Base-by-base conservation (phyloP, 257 asterid species). In the Nicotiana obtusifolia region DNA sequence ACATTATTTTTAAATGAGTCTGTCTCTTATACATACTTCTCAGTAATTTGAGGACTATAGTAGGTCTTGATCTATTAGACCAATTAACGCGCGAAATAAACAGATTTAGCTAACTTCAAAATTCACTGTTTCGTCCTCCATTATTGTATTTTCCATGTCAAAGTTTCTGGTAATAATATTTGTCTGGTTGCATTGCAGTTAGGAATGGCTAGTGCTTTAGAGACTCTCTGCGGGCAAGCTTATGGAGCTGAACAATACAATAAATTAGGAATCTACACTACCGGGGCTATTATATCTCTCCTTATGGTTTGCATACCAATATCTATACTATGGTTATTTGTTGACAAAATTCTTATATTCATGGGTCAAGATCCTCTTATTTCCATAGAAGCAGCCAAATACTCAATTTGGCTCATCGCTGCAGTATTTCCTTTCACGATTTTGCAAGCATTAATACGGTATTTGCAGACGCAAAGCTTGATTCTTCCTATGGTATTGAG, bases 221-320 rank as follows among this genome's bases (percentile, higher is more conserved):
- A 79, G 49, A 83, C 86, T 33, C 83, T 79, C 2, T 83, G 83
- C 59, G 86, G 86, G 3, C 86, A 79, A 79, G 86, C 86, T 5
- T 79, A 57, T 79, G 86, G 86, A 28, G 86, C 81, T 31, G 37
- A 31, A 68, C 86, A 78, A 28, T 79, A 67, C 64, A 54, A 67
- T 1, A 83, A 83, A 57, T 44, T 83, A 19, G 83, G 86, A 30
- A 67, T 65, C 5, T 66, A 83, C 22, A 78, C 81, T 10, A 65
- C 47, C 66, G 78, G 73, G 11, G 81, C 83, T 16, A 79, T 79
- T 2, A 64, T 83, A 41, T 67, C 83, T 59, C 81, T 83, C 7
- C 64, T 79, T 68, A 9, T 83, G 0, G 80, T 68, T 20, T 79
- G 86, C 65, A 83, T 83, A 17, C 86, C 86, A 30, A 54, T 83